phyloP scores from a whole-genome alignment of 2,329 filamentous ascomycete species.

The Acrodontium crateriforme region DNA sequence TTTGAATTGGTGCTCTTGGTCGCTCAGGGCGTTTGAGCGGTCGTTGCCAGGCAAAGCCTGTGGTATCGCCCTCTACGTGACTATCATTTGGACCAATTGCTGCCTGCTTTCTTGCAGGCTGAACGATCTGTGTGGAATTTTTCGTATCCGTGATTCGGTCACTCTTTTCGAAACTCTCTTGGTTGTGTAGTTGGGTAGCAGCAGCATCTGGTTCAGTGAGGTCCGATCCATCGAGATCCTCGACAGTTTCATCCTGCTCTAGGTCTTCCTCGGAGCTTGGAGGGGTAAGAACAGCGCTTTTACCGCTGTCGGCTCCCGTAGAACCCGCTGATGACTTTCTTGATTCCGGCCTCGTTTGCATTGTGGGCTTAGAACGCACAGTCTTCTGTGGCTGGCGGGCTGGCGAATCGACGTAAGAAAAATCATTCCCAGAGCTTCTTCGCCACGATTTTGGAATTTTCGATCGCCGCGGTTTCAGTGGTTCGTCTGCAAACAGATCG shows the following conservation, averaged over 20 bases:
- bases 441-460: slow-evolving; percentile 31
- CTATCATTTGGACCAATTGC: too few species aligned
- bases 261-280: slow-evolving; percentile 18
- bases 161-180: too few species aligned
- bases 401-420: slow-evolving; percentile 25
- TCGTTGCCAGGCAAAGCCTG: slow-evolving; percentile 18
- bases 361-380: not conserved
- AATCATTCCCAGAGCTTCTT: slow-evolving; percentile 24
- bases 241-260: slow-evolving; percentile 3
- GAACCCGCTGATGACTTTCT: not conserved
- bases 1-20: slow-evolving; percentile 3
- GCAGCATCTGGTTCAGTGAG: slow-evolving; percentile 15
- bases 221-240: slow-evolving; percentile 7
- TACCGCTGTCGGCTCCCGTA: slow-evolving; percentile 5
- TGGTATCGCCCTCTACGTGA: slow-evolving; percentile 14
- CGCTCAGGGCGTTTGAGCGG: slow-evolving; percentile 5
- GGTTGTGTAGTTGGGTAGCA: slow-evolving; percentile 9
- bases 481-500: slow-evolving; percentile 23
- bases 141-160: too few species aligned
- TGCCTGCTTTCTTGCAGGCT: too few species aligned
- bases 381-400: slow-evolving; percentile 8
- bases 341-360: not conserved
- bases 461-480: slow-evolving; percentile 22
- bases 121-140: too few species aligned
- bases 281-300: slow-evolving; percentile 21